A percentile compares a stretch with the other conserved stretches of the same genome.
Evolutionary conservation across 257 asterid genomes (phyloP).

Genomic region (Apocynum venetum): DNA sequence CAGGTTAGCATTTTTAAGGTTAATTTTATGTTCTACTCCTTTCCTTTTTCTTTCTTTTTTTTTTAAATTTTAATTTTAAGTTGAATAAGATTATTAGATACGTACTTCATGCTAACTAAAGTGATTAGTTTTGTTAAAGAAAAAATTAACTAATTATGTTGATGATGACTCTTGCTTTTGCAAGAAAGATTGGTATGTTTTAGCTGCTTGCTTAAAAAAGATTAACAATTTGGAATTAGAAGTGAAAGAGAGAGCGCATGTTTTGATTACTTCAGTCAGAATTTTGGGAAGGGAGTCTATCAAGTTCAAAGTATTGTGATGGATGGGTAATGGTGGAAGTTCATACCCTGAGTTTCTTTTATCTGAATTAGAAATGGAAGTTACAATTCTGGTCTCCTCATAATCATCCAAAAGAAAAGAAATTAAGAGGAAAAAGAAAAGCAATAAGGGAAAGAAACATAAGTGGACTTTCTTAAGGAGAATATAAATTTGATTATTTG

Average conservation of each 20-base stretch:
- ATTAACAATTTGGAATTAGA: neutral
- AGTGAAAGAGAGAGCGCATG: neutral
- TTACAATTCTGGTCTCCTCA: too few relatives aligned
- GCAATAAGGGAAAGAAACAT: too few relatives aligned
- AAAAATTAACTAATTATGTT: too few relatives aligned
- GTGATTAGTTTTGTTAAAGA: neutral
- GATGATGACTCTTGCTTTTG: neutral
- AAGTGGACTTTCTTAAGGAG: too few relatives aligned
- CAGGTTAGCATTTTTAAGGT: conserved; percentile 39
- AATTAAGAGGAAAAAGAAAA: too few relatives aligned
- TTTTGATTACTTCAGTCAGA: neutral
- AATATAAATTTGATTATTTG: too few relatives aligned
- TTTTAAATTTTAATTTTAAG: neutral
- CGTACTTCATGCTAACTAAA: neutral
- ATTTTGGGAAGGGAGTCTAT: neutral
- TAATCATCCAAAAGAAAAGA: too few relatives aligned
- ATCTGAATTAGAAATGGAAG: too few relatives aligned
- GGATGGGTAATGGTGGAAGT: neutral
- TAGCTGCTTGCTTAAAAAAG: neutral
- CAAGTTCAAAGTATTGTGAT: neutral
- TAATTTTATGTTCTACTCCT: neutral
- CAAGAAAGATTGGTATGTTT: neutral
- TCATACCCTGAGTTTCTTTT: too few relatives aligned
- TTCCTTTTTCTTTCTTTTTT: too few relatives aligned
- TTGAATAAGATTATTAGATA: neutral